phyloP scores from a whole-genome alignment of 2,329 filamentous ascomycete genomes.

The Fusarium robinianum region DNA sequence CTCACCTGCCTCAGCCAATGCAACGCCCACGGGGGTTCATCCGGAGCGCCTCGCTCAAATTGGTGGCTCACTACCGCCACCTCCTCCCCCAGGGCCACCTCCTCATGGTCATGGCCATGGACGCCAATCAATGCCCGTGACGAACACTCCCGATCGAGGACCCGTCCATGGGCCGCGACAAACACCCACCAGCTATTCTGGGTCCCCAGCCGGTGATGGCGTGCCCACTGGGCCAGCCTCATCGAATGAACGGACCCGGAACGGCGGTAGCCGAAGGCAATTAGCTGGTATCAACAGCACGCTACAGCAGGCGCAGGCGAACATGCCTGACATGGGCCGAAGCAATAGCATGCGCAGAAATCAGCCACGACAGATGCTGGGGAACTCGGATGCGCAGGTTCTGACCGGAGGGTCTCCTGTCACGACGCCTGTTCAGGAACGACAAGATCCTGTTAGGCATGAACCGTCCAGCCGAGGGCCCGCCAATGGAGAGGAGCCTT shows the following conservation, averaged over 20 bases:
- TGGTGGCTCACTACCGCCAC: slow-evolving; percentile 38
- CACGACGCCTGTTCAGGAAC: slow-evolving; percentile 55
- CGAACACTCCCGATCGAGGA: slow-evolving; percentile 41
- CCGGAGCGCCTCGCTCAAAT: slow-evolving; percentile 58
- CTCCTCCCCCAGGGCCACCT: slow-evolving; percentile 42
- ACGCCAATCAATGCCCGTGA: slow-evolving; percentile 40
- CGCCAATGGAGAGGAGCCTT: slow-evolving; percentile 39
- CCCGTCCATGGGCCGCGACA: slow-evolving; percentile 32
- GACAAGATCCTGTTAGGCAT: slow-evolving; percentile 50
- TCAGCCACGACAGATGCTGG: slow-evolving; percentile 50
- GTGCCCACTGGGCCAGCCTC: slow-evolving; percentile 46
- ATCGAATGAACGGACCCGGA: slow-evolving; percentile 42
- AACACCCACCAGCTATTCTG: slow-evolving; percentile 29
- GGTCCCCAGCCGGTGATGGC: slow-evolving; percentile 33
- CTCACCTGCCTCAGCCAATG: slow-evolving; percentile 32
- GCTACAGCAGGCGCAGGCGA: slow-evolving; percentile 56
- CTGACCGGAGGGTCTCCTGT: slow-evolving; percentile 58
- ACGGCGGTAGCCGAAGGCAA: slow-evolving; percentile 54
- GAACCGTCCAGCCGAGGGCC: slow-evolving; percentile 42
- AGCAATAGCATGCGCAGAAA: slow-evolving; percentile 43
- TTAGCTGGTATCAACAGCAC: slow-evolving; percentile 64
- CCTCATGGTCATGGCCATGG: slow-evolving; percentile 32
- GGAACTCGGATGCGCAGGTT: slow-evolving; percentile 60
- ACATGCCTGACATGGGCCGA: slow-evolving; percentile 44
- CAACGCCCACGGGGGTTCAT: slow-evolving; percentile 47